A percentile compares a stretch with the other conserved stretches of the same genome.
Conservation (phyloP, 371 early-diverging fungal species). For the Syncephalis fuscata region DNA sequence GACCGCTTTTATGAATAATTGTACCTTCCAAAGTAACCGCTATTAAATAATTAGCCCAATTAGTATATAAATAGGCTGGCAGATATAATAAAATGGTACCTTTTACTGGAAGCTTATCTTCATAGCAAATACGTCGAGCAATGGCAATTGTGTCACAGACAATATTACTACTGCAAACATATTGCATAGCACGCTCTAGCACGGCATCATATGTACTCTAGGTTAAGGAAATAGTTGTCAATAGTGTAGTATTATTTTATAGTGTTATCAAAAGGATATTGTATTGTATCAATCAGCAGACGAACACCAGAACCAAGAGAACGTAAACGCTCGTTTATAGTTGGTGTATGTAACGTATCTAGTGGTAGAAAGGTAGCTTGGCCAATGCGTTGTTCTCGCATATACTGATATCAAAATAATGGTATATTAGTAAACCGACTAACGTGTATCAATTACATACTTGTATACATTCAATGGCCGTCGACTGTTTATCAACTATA, state of each 20-base stretch:
- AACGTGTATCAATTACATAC: no score
- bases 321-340: slow-evolving; percentile 68
- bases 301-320: slow-evolving; percentile 56
- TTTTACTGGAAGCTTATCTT: slow-evolving; percentile 65
- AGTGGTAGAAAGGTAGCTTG: slow-evolving; percentile 92
- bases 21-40: slow-evolving; percentile 88
- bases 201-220: slow-evolving; percentile 31
- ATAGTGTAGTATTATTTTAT: no score
- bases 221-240: no score
- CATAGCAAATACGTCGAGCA: slow-evolving; percentile 75
- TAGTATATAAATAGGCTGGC: not conserved
- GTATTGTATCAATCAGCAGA: slow-evolving; percentile 75
- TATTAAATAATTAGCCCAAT: no score
- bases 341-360: slow-evolving; percentile 51
- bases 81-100: slow-evolving; percentile 21
- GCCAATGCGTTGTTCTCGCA: slow-evolving; percentile 87
- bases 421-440: not conserved
- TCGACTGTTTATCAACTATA: slow-evolving; percentile 56
- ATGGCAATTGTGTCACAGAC: slow-evolving; percentile 75
- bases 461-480: slow-evolving; percentile 64
- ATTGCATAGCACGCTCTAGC: slow-evolving; percentile 67
- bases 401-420: slow-evolving; percentile 26
- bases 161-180: slow-evolving; percentile 75
- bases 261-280: slow-evolving; percentile 23
- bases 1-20: slow-evolving; percentile 86